phyloP scores from a whole-genome alignment of 2,329 filamentous ascomycete species.

The Colletotrichum scovillei region DNA sequence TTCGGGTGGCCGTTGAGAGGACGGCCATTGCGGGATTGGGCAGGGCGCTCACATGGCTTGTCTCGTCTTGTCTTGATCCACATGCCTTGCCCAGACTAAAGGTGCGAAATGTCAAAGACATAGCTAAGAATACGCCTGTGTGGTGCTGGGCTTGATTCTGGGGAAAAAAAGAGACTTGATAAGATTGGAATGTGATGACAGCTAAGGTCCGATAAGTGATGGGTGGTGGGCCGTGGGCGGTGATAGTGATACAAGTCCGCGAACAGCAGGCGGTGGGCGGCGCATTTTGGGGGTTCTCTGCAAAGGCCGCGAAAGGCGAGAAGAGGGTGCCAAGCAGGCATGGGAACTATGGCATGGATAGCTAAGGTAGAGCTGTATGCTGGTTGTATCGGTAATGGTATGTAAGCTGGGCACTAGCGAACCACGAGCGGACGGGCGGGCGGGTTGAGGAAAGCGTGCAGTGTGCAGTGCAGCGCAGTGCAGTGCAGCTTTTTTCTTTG shows the following conservation, averaged over 20 bases:
- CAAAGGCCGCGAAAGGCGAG: background rate
- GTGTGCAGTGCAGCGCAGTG: background rate
- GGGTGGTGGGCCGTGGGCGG: background rate
- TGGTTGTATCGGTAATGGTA: background rate
- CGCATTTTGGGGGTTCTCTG: background rate
- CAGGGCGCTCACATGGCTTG: slow-evolving; percentile 1
- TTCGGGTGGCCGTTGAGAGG: background rate
- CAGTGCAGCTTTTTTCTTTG: background rate
- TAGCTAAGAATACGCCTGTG: background rate
- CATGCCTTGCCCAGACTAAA: background rate
- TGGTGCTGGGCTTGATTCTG: slow-evolving; percentile 6
- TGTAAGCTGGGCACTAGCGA: slow-evolving; percentile 1
- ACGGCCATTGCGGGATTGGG: slow-evolving; percentile 8
- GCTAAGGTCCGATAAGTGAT: background rate
- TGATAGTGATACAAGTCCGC: background rate
- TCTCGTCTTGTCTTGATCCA: slow-evolving; percentile 7
- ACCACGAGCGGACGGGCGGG: slow-evolving; percentile 5
- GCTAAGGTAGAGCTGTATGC: background rate
- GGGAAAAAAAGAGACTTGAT: slow-evolving; percentile 14
- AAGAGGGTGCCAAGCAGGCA: slow-evolving; percentile 1
- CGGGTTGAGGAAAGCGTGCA: background rate
- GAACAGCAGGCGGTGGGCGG: background rate
- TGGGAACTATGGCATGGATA: too few species aligned
- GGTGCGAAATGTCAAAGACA: slow-evolving; percentile 13
- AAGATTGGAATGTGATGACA: slow-evolving; percentile 20